Evolutionary conservation across 140 eudicot genomes (phyloP), one percentile per base, ranked within the genome.

Genomic region (Ambrosia hybrid): DNA sequence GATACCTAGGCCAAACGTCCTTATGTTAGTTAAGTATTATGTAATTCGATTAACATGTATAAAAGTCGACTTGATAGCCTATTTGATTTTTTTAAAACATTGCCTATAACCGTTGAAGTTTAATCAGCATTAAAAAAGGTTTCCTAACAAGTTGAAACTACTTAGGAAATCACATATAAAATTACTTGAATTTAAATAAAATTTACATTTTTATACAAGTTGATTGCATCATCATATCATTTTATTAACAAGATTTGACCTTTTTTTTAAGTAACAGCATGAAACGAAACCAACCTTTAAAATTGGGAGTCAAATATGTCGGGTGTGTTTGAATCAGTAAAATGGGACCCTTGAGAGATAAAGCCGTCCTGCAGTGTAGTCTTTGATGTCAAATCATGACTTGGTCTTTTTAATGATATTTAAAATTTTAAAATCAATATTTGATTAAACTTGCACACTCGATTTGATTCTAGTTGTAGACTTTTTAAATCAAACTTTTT

Each of bases 241-340:
- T 2, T 51, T 21, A 36, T 53, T 52, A 51, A 69, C 4, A 55
- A 56, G 16, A 34, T 57, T 21, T 41, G 41, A 73, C 70, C 49
- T 48, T 16, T 14, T 14, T 34, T 26, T 30, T 30, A 30, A 30
- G 34, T 30, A 30, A 30, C 57, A 51, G 76, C 81, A 68, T 76
- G 75, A 68, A 48, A 76, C 9, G 70, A 61, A 61, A 77, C 72
- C 11, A 37, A 62, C 26, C 34, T 16, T 60, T 41, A n/a, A 77
- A 77, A 62, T 26, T 41, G 21, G 9, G 36, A 71, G 81, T 77
- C 81, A 77, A 77, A 77, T 70, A 70, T 70, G 81, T 39, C 72
- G 73, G 72, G 52, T 39, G 11, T 41, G 15, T 77, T 77, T 77
- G 81, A 77, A 75, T 75, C 16, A 16, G 79, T 75, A 75, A 67